phyloP scores from a whole-genome alignment of 1,284 basidiomycete species.

The Tylopilus sp. region DNA sequence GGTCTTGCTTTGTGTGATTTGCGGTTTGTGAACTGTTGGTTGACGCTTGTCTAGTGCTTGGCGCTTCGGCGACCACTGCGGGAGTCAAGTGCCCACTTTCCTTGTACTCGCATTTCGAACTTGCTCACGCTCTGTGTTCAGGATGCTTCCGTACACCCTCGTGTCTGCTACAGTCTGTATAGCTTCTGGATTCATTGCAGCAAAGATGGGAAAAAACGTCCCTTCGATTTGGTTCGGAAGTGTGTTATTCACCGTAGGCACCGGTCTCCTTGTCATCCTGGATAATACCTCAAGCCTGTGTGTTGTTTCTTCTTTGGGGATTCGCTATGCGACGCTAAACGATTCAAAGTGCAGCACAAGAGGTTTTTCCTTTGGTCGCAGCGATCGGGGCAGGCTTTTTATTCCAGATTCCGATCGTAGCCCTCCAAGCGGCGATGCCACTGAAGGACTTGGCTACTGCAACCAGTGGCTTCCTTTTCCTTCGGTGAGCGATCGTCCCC shows the following conservation, averaged over 20 bases:
- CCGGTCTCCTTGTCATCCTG: constrained; percentile 58
- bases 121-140: constrained; percentile 22
- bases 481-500: constrained; percentile 33
- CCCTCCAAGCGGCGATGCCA: constrained; percentile 78
- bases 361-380: constrained; percentile 60
- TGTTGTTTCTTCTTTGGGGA: constrained; percentile 16
- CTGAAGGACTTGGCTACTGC: constrained; percentile 74
- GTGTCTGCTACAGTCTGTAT: constrained; percentile 55
- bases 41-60: constrained; percentile 8
- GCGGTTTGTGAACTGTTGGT: not conserved
- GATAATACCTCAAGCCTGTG: constrained; percentile 45
- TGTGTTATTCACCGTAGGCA: constrained; percentile 55
- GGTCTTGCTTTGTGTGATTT: not conserved
- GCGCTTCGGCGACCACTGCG: constrained; percentile 12
- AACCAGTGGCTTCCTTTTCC: constrained; percentile 67
- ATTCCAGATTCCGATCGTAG: constrained; percentile 69
- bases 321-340: not conserved
- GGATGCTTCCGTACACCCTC: constrained; percentile 76
- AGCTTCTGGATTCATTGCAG: constrained; percentile 56
- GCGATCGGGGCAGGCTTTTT: constrained; percentile 60
- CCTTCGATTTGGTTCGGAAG: constrained; percentile 58
- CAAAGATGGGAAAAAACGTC: constrained; percentile 57
- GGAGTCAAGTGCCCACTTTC: constrained; percentile 11
- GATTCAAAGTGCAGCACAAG: constrained; percentile 49
- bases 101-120: not conserved